phyloP scores from a whole-genome alignment of 768 basidiomycete species.

The Mycena vulgaris region DNA sequence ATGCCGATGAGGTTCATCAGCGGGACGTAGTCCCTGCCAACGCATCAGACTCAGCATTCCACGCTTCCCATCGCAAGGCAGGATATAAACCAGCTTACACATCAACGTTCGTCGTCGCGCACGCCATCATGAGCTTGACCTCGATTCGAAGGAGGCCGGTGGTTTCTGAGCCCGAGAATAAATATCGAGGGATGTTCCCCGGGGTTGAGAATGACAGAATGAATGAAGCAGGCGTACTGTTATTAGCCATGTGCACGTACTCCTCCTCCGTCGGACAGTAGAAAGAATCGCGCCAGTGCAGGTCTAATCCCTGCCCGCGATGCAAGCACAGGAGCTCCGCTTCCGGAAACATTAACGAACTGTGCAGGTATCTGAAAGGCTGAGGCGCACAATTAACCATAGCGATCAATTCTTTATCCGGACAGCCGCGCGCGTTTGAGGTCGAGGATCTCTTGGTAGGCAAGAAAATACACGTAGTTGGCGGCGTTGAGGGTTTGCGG shows the following conservation, averaged over 20 bases:
- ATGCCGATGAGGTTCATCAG: slow-evolving; percentile 21
- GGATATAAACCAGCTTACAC: slow-evolving; percentile 59
- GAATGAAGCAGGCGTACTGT: slow-evolving; percentile 67
- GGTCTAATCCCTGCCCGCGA: slow-evolving; percentile 93
- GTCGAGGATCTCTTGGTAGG: slow-evolving; percentile 83
- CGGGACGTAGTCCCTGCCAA: slow-evolving; percentile 11
- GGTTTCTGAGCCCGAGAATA: slow-evolving; percentile 74
- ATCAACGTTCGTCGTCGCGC: slow-evolving; percentile 71
- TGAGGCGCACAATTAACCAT: neutral
- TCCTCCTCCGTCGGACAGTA: slow-evolving; percentile 95
- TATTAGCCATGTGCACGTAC: slow-evolving; percentile 95
- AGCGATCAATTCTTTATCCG: slow-evolving; percentile 66
- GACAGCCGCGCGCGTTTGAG: slow-evolving; percentile 52
- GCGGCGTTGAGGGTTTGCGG: slow-evolving; percentile 97
- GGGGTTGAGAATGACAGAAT: neutral
- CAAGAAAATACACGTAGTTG: slow-evolving; percentile 96
- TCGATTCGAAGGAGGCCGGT: slow-evolving; percentile 93
- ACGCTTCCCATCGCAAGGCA: no score
- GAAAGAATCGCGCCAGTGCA: slow-evolving; percentile 93
- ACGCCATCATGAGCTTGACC: slow-evolving; percentile 97
- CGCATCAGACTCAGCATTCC: neutral
- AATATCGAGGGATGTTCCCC: neutral
- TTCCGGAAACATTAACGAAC: slow-evolving; percentile 21
- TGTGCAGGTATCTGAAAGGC: neutral
- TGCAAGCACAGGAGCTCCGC: slow-evolving; percentile 86